Evolutionary conservation across 106 monocot genomes (phyloP).

Genomic region (Dendrobium nobile): DNA sequence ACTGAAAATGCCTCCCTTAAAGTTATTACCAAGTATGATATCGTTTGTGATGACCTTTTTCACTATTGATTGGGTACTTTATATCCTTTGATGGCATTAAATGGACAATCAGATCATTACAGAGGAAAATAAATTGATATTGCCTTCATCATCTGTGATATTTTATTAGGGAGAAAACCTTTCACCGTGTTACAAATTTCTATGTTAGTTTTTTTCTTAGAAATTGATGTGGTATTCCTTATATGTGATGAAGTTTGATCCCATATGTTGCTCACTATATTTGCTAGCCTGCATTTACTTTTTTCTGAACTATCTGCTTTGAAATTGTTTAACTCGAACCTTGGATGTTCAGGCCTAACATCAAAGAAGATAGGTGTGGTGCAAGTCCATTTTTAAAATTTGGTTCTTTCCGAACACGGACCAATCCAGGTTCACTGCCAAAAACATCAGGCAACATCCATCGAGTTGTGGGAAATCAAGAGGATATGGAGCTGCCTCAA

Average conservation of each 20-base stretch:
- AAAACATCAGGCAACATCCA: conserved; percentile 34
- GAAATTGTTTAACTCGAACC: neutral
- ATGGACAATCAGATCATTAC: neutral
- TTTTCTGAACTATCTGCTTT: neutral
- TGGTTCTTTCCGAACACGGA: conserved; percentile 43
- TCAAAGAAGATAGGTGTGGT: conserved; percentile 37
- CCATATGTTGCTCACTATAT: neutral
- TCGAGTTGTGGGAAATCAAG: conserved; percentile 23
- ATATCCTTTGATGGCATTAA: neutral
- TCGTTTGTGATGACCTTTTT: neutral
- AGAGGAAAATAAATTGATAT: neutral
- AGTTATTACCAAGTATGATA: conserved; percentile 38
- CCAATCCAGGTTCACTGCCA: conserved; percentile 30
- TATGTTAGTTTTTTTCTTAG: neutral
- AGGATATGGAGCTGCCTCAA: conserved; percentile 42
- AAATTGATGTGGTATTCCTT: neutral
- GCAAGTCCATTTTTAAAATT: conserved; percentile 33
- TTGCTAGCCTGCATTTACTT: neutral
- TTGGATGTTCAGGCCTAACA: conserved; percentile 31
- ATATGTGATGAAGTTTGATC: neutral
- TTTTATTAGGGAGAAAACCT: neutral
- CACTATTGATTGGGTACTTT: neutral
- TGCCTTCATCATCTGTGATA: neutral
- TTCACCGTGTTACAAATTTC: neutral
- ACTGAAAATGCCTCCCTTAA: conserved; percentile 17